A percentile compares a stretch with the other conserved stretches of the same genome.
phyloP scores from a whole-genome alignment of 2,329 filamentous ascomycete genomes.

The Cordyceps fumosorosea region DNA sequence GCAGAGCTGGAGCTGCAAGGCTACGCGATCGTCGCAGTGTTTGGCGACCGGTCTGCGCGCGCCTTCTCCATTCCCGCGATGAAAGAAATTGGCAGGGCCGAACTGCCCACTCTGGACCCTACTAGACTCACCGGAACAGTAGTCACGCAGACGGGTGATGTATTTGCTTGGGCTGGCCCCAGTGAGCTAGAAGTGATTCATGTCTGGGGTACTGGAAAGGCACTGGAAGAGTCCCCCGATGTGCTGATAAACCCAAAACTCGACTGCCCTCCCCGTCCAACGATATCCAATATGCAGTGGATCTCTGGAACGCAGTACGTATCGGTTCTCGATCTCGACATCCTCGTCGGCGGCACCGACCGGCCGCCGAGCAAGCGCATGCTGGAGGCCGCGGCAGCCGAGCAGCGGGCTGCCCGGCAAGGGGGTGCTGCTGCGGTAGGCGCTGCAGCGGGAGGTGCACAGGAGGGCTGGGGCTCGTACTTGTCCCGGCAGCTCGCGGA shows the following conservation, averaged over 20 bases:
- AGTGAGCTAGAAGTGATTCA: slow-evolving; percentile 79
- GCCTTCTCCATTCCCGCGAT: slow-evolving; percentile 83
- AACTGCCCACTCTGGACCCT: slow-evolving; percentile 65
- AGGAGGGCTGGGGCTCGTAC: slow-evolving; percentile 70
- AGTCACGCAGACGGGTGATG: slow-evolving; percentile 71
- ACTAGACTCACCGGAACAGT: slow-evolving; percentile 62
- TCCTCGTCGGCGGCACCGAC: slow-evolving; percentile 83
- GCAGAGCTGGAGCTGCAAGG: slow-evolving; percentile 69
- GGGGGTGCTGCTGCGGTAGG: slow-evolving; percentile 19
- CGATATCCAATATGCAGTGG: slow-evolving; percentile 95
- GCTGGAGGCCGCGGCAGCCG: slow-evolving; percentile 70
- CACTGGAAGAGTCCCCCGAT: slow-evolving; percentile 59
- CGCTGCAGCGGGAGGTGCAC: slow-evolving; percentile 22
- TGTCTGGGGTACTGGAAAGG: slow-evolving; percentile 70
- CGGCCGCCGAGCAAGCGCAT: slow-evolving; percentile 84
- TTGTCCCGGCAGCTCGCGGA: slow-evolving; percentile 84
- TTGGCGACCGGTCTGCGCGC: slow-evolving; percentile 72
- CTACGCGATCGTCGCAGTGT: slow-evolving; percentile 74
- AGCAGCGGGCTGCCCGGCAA: slow-evolving; percentile 54
- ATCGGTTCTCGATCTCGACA: slow-evolving; percentile 77
- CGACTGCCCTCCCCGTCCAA: slow-evolving; percentile 70
- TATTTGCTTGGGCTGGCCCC: slow-evolving; percentile 83
- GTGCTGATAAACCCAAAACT: slow-evolving; percentile 72
- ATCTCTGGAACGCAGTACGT: slow-evolving; percentile 91
- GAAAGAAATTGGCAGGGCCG: slow-evolving; percentile 69